Evolutionary conservation across 2,329 filamentous ascomycete species (phyloP).

Genomic region (Fusarium denticulatum): DNA sequence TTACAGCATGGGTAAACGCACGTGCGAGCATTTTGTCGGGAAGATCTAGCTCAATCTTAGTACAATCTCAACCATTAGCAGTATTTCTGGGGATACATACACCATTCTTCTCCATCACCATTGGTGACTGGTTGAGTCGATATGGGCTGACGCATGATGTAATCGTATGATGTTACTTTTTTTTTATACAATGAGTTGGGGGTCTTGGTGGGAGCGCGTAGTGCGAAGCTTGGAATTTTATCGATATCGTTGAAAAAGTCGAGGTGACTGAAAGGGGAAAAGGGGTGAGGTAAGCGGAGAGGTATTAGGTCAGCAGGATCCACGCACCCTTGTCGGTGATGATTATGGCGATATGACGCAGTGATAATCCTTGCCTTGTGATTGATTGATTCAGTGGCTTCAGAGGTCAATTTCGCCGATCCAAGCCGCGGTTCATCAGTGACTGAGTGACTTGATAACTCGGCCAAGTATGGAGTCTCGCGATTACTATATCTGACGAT

Average conservation of each 20-base stretch:
- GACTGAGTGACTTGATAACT: neutral
- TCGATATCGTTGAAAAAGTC: slow-evolving; percentile 1
- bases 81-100: slow-evolving; percentile 12
- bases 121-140: neutral
- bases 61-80: neutral
- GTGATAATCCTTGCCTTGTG: neutral
- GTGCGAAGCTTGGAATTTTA: slow-evolving; percentile 4
- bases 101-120: slow-evolving; percentile 26
- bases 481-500: neutral
- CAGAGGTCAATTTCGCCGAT: neutral
- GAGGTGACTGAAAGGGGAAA: slow-evolving; percentile 30
- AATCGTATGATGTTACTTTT: neutral
- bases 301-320: slow-evolving; percentile 28
- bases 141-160: slow-evolving; percentile 22
- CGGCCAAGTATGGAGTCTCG: neutral
- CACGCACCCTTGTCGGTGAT: neutral
- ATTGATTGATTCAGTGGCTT: neutral
- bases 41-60: slow-evolving; percentile 15
- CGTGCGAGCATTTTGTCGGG: slow-evolving; percentile 36
- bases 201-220: neutral
- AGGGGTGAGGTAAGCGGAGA: slow-evolving; percentile 2
- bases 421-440: neutral
- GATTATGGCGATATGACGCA: neutral
- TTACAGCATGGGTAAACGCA: slow-evolving; percentile 15
- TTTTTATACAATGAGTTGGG: neutral